Evolutionary conservation across 2,329 filamentous ascomycete species (phyloP), one percentile per base, ranked within the genome.

Genomic region (Fusarium avenaceum): DNA sequence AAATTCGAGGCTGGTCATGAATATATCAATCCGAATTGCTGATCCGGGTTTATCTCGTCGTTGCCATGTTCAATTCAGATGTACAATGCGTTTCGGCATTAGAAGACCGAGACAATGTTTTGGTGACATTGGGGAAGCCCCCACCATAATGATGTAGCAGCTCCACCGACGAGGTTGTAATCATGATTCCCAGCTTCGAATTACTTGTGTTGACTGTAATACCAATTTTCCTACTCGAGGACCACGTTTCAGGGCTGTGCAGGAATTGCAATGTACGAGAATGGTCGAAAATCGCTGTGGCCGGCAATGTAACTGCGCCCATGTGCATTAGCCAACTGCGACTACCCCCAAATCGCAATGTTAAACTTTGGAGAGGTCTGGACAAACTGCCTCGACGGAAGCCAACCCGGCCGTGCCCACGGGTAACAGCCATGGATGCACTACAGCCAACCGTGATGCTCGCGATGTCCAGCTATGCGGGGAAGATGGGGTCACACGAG

Each of bases 401-500:
- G 50, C 26, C 49, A 46, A 39, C 51, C 63, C 59, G 28, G 44
- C 39, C 43, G 58, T 66, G 57, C 52, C 65, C 68, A 73, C 17
- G 35, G 35, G 7, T 17, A 19, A 38, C 63, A 54, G 49, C 57
- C 44, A 57, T 67, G 51, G 53, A 44, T 38, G 51, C 49, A 40
- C 63, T 52, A 39, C 44, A 68, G 57, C 66, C 71, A 73, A 73
- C 70, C 71, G 71, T 73, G 69, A 66, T 69, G 39, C 62, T 70
- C 63, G 61, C 55, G 69, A 70, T 68, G 61, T 53, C 50, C 47
- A 62, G 65, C 55, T 60, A 72, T 73, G 71, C 71, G 71, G 71
- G 71, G 71, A 71, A 71, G 32, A 73, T 65, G 67, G 69, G 67
- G 69, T 72, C 69, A 65, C 62, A 71, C 69, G 71, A 72, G 65